Evolutionary conservation across 306 rosid species (phyloP), one percentile per base, ranked within the genome.

Genomic region (Ormosia emarginata): DNA sequence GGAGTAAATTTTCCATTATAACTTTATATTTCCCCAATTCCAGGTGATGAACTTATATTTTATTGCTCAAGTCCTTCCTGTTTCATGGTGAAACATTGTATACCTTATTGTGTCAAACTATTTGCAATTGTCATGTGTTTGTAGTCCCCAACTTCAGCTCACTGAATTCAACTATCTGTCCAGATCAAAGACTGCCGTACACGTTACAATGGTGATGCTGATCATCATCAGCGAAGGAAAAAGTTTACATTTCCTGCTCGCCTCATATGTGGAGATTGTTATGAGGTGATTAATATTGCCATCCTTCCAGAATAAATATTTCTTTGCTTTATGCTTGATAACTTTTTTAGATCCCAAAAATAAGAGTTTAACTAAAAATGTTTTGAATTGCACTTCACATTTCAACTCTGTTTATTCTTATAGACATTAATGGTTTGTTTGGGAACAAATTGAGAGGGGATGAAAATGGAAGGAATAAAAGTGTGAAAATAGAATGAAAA

Each of bases 131-230:
- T 80, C 59, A 41, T 15, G 30, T 67, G 39, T 66, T 50, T 85
- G 65, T 79, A 64, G 32, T 57, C 77, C 71, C 81, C 69, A 66
- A 61, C 43, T 32, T 78, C 71, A 53, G 79, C 79, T 77, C 34
- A 83, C 71, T 33, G 55, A 67, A 52, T 74, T 81, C 50, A 57
- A 78, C 76, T 56, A 67, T 83, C 14, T 78, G 3, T 88, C 50
- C 93, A 93, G 99, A 92, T 95, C 78, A 97, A 93, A 88, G 99
- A 95, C 78, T 95, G 98, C 11, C 97, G 97, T 34, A 95, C 98
- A 36, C 97, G 98, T 50, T 95, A 95, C 81, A 95, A 95, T 74
- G 97, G 99, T 18, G 99, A 95, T 80, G 97, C 99, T 6, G 98
- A 92, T 49, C 97, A 92, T 83, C 99, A 95, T 86, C 97, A 89